Evolutionary conservation across 1,139 yeast species (phyloP).

Genomic region (Zygosaccharomyces sapae): DNA sequence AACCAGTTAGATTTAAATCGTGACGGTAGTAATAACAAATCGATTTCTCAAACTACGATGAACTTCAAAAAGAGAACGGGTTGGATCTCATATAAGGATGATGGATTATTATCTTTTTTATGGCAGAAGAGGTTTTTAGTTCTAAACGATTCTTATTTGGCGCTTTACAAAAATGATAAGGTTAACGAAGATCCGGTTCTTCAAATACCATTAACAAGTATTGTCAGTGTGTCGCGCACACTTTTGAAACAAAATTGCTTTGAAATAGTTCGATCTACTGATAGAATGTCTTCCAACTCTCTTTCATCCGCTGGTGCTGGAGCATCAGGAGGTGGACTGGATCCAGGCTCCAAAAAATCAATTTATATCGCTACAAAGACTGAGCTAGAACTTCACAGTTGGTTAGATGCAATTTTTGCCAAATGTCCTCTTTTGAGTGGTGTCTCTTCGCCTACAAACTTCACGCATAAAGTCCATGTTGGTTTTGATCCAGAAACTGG

Average conservation of each 20-base stretch:
- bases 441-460: conserved; percentile 75
- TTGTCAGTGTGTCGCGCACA: conserved; percentile 55
- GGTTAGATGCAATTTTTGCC: conserved; percentile 87
- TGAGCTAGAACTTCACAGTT: conserved; percentile 75
- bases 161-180: conserved; percentile 67
- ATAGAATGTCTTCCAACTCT: conserved; percentile 25
- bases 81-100: conserved; percentile 91
- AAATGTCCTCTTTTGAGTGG: conserved; percentile 80
- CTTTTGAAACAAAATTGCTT: conserved; percentile 69
- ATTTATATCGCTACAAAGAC: conserved; percentile 72
- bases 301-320: conserved; percentile 18
- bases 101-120: conserved; percentile 76
- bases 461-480: conserved; percentile 67
- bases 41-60: conserved; percentile 28
- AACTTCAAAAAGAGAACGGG: conserved; percentile 44
- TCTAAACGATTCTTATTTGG: conserved; percentile 67
- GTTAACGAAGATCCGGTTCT: conserved; percentile 43
- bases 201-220: conserved; percentile 53
- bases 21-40: conserved; percentile 20
- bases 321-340: conserved; percentile 14
- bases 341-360: conserved; percentile 51
- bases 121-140: conserved; percentile 89
- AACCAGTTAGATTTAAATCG: conserved; percentile 24
- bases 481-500: conserved; percentile 68
- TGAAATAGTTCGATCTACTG: conserved; percentile 61